Evolutionary conservation across 2,329 filamentous ascomycete species (phyloP).

Genomic region (Neopestalotiopsis clavispora): DNA sequence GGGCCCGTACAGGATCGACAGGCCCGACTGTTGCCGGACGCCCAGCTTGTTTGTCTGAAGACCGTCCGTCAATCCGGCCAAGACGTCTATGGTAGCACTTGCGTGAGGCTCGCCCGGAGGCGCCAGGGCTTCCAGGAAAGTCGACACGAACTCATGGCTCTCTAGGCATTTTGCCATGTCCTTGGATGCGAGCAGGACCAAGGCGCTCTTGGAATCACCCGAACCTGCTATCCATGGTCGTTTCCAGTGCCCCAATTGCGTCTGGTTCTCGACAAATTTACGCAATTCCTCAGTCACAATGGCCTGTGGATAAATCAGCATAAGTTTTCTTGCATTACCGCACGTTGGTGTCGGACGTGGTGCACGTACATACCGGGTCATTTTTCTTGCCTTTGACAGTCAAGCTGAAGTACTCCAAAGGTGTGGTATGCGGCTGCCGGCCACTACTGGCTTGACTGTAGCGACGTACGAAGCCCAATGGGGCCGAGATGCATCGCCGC

Average conservation of each 20-base stretch:
- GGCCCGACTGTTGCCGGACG: conserved; percentile 42
- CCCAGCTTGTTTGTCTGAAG: conserved; percentile 44
- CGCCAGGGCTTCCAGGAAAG: conserved; percentile 33
- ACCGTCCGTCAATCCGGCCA: conserved; percentile 62
- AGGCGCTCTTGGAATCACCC: conserved; percentile 21
- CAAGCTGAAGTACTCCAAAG: conserved; percentile 5
- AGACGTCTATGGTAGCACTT: conserved; percentile 38
- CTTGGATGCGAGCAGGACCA: conserved; percentile 56
- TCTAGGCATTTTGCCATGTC: conserved; percentile 53
- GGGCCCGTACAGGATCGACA: conserved; percentile 57
- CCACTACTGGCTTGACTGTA: conserved; percentile 1
- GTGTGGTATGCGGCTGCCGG: not conserved
- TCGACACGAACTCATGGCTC: conserved; percentile 46
- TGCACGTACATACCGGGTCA: conserved; percentile 4
- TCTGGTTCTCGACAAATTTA: not conserved
- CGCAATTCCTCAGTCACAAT: not conserved
- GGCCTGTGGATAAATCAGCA: not conserved
- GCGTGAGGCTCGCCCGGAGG: conserved; percentile 20
- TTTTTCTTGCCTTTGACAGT: not conserved
- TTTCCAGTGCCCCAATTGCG: not conserved
- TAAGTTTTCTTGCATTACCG: no score
- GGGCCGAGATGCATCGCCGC: not conserved
- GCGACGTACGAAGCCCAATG: not conserved
- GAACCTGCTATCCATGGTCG: not conserved
- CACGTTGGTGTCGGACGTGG: not conserved